These are phyloP conservation scores for Aspergillus viridinutans DNA, from an alignment of 2,329 filamentous ascomycete genomes.

Conservation along the genomic window DNA sequence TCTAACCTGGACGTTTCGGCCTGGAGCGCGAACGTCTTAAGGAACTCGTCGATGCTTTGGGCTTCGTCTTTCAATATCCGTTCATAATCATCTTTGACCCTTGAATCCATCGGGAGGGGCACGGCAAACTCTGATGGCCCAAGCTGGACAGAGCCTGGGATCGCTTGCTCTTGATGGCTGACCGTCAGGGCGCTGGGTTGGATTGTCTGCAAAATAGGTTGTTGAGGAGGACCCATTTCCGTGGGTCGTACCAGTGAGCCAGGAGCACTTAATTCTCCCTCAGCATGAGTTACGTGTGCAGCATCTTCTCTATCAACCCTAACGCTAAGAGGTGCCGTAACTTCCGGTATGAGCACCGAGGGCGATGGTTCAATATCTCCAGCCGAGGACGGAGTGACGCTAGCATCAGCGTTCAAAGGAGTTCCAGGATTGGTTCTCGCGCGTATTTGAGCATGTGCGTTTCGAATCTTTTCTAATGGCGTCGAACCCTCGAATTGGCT, in stretches of 20 bases:
- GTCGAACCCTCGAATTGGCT: conserved; percentile 26
- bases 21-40: conserved; percentile 17
- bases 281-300: conserved; percentile 11
- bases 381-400: conserved; percentile 40
- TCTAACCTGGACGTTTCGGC: conserved; percentile 15
- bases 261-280: conserved; percentile 19
- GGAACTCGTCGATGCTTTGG: conserved; percentile 27
- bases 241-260: conserved; percentile 25
- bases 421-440: conserved; percentile 16
- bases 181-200: conserved; percentile 36
- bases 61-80: conserved; percentile 26
- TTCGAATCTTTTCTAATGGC: conserved; percentile 29
- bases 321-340: conserved; percentile 32
- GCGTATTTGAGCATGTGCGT: conserved; percentile 26
- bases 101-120: conserved; percentile 41
- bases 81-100: conserved; percentile 42
- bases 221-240: conserved; percentile 20
- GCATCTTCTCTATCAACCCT: conserved; percentile 29
- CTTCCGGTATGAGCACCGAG: conserved; percentile 25
- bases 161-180: conserved; percentile 18
- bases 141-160: conserved; percentile 32
- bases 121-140: conserved; percentile 39
- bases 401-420: conserved; percentile 21
- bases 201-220: conserved; percentile 29
- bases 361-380: conserved; percentile 37